Evolutionary conservation across 2,329 filamentous ascomycete species (phyloP), one percentile per base, ranked within the genome.

Genomic region (Pestalotiopsis sp.): DNA sequence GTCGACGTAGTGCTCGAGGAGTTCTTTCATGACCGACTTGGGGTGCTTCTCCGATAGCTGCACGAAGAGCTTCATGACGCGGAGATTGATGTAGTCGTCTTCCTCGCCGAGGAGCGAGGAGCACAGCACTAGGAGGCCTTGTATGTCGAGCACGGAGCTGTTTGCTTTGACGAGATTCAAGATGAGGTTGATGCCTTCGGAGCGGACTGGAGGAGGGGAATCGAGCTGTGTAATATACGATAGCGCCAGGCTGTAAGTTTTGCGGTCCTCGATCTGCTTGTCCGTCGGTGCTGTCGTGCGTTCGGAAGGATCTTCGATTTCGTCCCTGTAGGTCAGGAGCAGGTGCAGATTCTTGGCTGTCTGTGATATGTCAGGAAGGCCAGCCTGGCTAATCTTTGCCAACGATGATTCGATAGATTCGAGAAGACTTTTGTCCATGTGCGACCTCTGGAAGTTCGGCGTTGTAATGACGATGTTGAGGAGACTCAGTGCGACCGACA

Each of bases 61-160:
- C 0, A 87, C 86, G 69, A 93, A 88, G 1, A 91, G 84, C 70
- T 89, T 89, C 70, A 94, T 88, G 17, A 89, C 87, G n/a, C 89
- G 86, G 2, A 91, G 82, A 73, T 92, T 91, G 70, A 94, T 90
- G 75, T 91, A 94, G 68, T 92, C 91, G 68, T 94, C 92, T 5
- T 85, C 82, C 63, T 92, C 90, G 69, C 86, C 85, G 1, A 94
- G 81, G 0, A 93, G 83, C 11, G 86, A 88, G 1, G 89, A 89
- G 66, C 94, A 82, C 1, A 93, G 83, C 5, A 91, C 86, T 0
- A 91, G 82, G 3, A 89, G 83, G 1, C 89, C 86, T 0, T 89
- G 88, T n/a, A 94, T 85, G 74, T 94, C 91, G 17, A 94, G 77
- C 11, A 91, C 82, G 0, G 89, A 78, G 57, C 89, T 89, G 52